Percentiles rank a stretch among this genome's conserved stretches.
These are phyloP conservation scores for Cardamine chenopodiifolia DNA, from an alignment of 345 rosid genomes.

Conservation along the genomic window DNA sequence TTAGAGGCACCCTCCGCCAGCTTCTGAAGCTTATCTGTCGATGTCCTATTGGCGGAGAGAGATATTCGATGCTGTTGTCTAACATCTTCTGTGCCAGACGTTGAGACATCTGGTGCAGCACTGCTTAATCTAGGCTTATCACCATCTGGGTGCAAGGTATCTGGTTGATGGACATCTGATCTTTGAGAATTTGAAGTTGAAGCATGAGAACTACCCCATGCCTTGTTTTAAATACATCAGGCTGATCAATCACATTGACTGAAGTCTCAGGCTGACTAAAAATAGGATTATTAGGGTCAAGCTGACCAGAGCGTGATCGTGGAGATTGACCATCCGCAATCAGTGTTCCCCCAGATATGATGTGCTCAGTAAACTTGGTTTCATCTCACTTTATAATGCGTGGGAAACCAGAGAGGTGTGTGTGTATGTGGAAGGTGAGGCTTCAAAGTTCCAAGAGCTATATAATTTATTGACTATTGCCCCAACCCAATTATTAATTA, in stretches of 20 bases:
- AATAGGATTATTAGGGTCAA: constrained; percentile 67
- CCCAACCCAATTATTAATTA: neutral
- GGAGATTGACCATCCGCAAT: constrained; percentile 63
- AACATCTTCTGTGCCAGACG: constrained; percentile 57
- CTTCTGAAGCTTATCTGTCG: constrained; percentile 77
- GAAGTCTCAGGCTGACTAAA: constrained; percentile 64
- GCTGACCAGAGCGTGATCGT: constrained; percentile 73
- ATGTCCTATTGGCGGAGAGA: constrained; percentile 58
- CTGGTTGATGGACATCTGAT: constrained; percentile 62
- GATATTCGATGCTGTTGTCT: constrained; percentile 55
- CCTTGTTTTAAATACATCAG: constrained; percentile 60
- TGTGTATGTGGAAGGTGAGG: constrained; percentile 20
- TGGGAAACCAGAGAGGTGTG: constrained; percentile 45
- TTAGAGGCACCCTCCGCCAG: constrained; percentile 62
- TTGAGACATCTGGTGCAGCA: constrained; percentile 53
- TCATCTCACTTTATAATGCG: constrained; percentile 26
- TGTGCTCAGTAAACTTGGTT: constrained; percentile 28
- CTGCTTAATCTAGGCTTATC: constrained; percentile 71
- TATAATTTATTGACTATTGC: neutral
- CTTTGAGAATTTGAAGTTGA: constrained; percentile 76
- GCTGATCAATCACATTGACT: constrained; percentile 57
- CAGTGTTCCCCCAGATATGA: constrained; percentile 59
- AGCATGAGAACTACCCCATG: constrained; percentile 62
- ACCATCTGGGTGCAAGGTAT: constrained; percentile 54
- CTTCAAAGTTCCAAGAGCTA: constrained; percentile 34